Conservation (phyloP, 805 yeast genomes). For the Candida taoyuanica region DNA sequence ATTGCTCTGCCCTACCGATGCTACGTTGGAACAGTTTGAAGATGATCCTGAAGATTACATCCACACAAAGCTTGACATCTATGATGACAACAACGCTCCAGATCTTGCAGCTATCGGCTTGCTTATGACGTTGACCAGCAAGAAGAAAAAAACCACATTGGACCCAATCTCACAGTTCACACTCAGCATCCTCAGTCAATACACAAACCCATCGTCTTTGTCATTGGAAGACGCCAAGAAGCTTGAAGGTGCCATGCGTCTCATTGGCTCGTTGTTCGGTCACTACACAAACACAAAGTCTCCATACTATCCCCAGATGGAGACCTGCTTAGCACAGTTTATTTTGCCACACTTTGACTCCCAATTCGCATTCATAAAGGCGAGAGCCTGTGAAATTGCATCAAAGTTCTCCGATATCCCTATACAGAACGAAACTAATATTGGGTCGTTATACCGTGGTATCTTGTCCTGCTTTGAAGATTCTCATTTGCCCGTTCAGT, state of each 20-base stretch:
- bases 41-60: conserved; percentile 87
- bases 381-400: conserved; percentile 65
- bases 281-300: conserved; percentile 51
- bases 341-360: conserved; percentile 72
- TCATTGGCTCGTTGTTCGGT: conserved; percentile 69
- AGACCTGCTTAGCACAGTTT: conserved; percentile 53
- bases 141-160: conserved; percentile 56
- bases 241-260: conserved; percentile 74
- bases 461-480: conserved; percentile 38
- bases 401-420: conserved; percentile 61
- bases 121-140: conserved; percentile 64
- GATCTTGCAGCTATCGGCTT: conserved; percentile 78
- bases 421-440: conserved; percentile 37
- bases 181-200: conserved; percentile 39
- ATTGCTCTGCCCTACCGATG: conserved; percentile 62
- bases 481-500: conserved; percentile 62
- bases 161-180: conserved; percentile 59
- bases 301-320: conserved; percentile 61
- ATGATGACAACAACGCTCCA: conserved; percentile 60
- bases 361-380: conserved; percentile 61
- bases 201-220: conserved; percentile 30
- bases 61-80: conserved; percentile 61
- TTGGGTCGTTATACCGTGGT: conserved; percentile 41
- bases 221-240: conserved; percentile 51
- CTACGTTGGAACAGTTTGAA: conserved; percentile 69